These are phyloP conservation scores for Nakazawaea ishiwadae DNA, from an alignment of 805 yeast genomes.

Conservation along the genomic window DNA sequence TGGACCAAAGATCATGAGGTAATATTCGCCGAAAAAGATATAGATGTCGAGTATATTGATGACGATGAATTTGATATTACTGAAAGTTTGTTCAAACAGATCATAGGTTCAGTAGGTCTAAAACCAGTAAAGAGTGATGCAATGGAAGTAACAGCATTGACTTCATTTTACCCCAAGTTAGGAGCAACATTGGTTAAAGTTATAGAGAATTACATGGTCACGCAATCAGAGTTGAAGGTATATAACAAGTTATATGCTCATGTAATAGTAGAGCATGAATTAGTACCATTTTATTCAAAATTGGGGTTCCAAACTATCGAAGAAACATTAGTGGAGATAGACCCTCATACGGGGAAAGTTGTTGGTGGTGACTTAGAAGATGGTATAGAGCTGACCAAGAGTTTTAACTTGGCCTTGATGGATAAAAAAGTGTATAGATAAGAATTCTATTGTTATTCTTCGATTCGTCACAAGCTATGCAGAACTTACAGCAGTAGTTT, in stretches of 20 bases:
- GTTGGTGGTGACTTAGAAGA: slow-evolving; percentile 27
- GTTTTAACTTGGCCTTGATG: slow-evolving; percentile 38
- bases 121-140: slow-evolving; percentile 22
- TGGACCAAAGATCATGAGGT: not conserved
- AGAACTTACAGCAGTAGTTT: no score
- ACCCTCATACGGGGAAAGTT: slow-evolving; percentile 19
- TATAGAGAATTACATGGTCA: slow-evolving; percentile 10
- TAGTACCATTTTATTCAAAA: slow-evolving; percentile 39
- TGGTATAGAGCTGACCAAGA: slow-evolving; percentile 31
- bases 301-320: slow-evolving; percentile 32
- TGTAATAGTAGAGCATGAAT: slow-evolving; percentile 45
- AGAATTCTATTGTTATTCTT: no score
- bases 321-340: slow-evolving; percentile 20
- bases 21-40: slow-evolving; percentile 13
- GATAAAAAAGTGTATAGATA: slow-evolving; percentile 19
- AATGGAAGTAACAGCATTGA: slow-evolving; percentile 47
- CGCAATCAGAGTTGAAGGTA: slow-evolving; percentile 18
- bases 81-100: slow-evolving; percentile 14
- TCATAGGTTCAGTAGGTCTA: slow-evolving; percentile 31
- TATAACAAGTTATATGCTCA: slow-evolving; percentile 28
- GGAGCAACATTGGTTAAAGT: slow-evolving; percentile 25
- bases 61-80: slow-evolving; percentile 16
- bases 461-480: no score
- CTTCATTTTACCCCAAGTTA: slow-evolving; percentile 42
- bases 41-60: slow-evolving; percentile 10